Evolutionary conservation across 2,329 filamentous ascomycete species (phyloP).

Genomic region (Penicillium nordicum): DNA sequence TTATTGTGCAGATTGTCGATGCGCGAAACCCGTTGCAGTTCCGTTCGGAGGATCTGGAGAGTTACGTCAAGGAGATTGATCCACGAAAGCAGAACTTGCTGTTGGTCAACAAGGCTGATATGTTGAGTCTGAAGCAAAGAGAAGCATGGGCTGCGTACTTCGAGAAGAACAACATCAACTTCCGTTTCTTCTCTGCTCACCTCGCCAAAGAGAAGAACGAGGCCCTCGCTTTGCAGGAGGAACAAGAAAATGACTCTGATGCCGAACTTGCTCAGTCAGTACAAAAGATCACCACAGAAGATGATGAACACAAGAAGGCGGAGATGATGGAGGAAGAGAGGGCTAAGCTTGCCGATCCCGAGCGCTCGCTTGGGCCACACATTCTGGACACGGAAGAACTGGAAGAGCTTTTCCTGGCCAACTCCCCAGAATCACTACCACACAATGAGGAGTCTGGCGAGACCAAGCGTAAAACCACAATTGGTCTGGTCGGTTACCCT

Average conservation of each 20-base stretch:
- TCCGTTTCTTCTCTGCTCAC: conserved; percentile 93
- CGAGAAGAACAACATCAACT: conserved; percentile 73
- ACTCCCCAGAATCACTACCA: conserved; percentile 58
- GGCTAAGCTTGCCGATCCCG: conserved; percentile 21
- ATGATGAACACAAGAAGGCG: conserved; percentile 28
- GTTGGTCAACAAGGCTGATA: conserved; percentile 97
- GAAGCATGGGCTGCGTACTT: conserved; percentile 84
- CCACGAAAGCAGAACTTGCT: conserved; percentile 83
- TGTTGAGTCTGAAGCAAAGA: conserved; percentile 89
- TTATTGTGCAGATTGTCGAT: conserved; percentile 97
- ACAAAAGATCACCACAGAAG: conserved; percentile 41
- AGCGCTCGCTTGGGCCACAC: conserved; percentile 55
- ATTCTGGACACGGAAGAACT: conserved; percentile 93
- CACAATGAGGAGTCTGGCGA: conserved; percentile 46
- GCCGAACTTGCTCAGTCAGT: conserved; percentile 47
- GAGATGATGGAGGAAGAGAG: conserved; percentile 18
- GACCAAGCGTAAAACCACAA: conserved; percentile 66
- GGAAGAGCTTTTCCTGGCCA: conserved; percentile 78
- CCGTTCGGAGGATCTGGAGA: conserved; percentile 87
- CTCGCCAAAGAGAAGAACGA: conserved; percentile 88
- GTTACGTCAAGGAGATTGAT: conserved; percentile 91
- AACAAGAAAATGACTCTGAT: conserved; percentile 32
- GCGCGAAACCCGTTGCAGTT: conserved; percentile 92
- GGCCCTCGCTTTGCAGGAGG: conserved; percentile 55
- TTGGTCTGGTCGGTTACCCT: conserved; percentile 94